A percentile compares a stretch with the other conserved stretches of the same genome.
phyloP scores from a whole-genome alignment of 306 rosid genomes.

The Castanea sativa region DNA sequence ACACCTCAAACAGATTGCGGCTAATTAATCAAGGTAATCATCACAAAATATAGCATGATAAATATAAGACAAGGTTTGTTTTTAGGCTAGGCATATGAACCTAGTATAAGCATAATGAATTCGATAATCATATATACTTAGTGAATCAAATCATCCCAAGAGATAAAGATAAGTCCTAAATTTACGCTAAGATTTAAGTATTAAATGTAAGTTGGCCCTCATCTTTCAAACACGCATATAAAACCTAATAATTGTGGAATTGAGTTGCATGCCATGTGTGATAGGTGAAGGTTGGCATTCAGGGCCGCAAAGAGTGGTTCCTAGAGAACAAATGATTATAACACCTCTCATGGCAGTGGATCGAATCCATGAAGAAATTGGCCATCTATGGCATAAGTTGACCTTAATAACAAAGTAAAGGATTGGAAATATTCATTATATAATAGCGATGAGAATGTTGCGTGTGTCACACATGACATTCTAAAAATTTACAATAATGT shows the following conservation, averaged over 20 bases:
- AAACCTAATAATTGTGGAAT: slow-evolving; percentile 34
- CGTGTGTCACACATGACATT: slow-evolving; percentile 30
- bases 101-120: slow-evolving; percentile 5
- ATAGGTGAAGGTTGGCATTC: slow-evolving; percentile 32
- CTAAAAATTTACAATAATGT: slow-evolving; percentile 7
- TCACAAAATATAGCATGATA: neutral
- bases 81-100: neutral
- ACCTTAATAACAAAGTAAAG: slow-evolving; percentile 22
- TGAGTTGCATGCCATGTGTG: slow-evolving; percentile 41
- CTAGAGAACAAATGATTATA: neutral
- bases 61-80: neutral
- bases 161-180: slow-evolving; percentile 11
- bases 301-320: slow-evolving; percentile 26
- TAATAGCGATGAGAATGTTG: slow-evolving; percentile 27
- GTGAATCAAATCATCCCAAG: neutral
- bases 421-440: neutral
- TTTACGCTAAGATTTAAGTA: slow-evolving; percentile 18
- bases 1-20: slow-evolving; percentile 6
- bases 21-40: slow-evolving; percentile 11
- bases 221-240: slow-evolving; percentile 17
- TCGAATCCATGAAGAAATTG: slow-evolving; percentile 1
- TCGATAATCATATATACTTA: neutral
- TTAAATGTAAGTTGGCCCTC: slow-evolving; percentile 5
- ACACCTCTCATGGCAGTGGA: slow-evolving; percentile 17
- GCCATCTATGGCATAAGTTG: slow-evolving; percentile 36